Percentiles rank a stretch among this genome's conserved stretches.
Conservation (phyloP, 2,329 filamentous ascomycete genomes). For the Colletotrichum sojae region DNA sequence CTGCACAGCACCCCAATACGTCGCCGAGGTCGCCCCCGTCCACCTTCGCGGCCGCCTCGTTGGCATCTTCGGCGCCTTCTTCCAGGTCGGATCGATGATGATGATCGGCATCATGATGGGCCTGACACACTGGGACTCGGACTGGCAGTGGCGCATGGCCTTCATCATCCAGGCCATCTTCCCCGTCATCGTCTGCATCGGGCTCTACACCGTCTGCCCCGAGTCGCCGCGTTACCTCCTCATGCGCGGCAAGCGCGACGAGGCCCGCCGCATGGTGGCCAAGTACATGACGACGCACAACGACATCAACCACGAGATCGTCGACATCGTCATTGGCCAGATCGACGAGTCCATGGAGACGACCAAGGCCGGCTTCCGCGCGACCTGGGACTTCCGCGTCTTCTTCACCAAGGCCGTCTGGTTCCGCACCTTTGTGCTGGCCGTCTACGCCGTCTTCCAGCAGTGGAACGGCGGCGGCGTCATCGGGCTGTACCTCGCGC, state of each 20-base stretch:
- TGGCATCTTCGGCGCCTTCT: constrained; percentile 62
- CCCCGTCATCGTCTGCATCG: constrained; percentile 52
- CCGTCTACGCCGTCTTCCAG: constrained; percentile 62
- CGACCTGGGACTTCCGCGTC: constrained; percentile 61
- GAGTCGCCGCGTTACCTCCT: constrained; percentile 59
- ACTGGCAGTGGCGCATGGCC: constrained; percentile 55
- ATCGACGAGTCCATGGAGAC: constrained; percentile 61
- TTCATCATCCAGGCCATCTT: constrained; percentile 61
- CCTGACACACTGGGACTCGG: constrained; percentile 52
- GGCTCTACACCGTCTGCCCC: constrained; percentile 52
- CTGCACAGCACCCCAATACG: constrained; percentile 48
- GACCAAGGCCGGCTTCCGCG: constrained; percentile 51
- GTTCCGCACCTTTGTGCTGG: constrained; percentile 59
- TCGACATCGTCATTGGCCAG: constrained; percentile 56
- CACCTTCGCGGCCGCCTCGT: constrained; percentile 59
- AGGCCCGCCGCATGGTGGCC: constrained; percentile 52
- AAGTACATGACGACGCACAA: constrained; percentile 56
- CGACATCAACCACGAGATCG: constrained; percentile 56
- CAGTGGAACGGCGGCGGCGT: constrained; percentile 61
- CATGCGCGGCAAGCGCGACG: constrained; percentile 52
- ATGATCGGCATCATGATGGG: constrained; percentile 61
- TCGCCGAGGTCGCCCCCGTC: constrained; percentile 47
- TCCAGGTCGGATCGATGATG: constrained; percentile 58
- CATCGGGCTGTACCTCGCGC: constrained; percentile 57
- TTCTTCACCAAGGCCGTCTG: constrained; percentile 60